Evolutionary conservation across 306 rosid genomes (phyloP).

Genomic region (Cercis canadensis): DNA sequence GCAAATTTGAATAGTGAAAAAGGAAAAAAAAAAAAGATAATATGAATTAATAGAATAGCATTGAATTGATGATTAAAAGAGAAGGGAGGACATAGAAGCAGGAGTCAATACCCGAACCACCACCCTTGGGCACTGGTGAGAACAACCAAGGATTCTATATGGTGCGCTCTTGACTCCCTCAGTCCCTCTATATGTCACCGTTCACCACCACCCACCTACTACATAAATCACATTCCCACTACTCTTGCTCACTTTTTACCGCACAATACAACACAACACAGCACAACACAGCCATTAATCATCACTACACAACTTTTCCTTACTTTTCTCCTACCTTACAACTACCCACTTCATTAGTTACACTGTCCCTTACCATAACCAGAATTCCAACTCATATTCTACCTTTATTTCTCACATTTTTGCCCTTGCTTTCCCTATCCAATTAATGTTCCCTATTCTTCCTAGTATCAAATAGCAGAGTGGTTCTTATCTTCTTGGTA

Average conservation of each 20-base stretch:
- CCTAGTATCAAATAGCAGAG: too few relatives aligned
- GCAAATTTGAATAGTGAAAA: too few relatives aligned
- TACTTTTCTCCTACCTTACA: constrained; percentile 21
- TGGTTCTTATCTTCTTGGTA: background rate
- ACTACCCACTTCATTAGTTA: background rate
- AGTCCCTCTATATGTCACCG: constrained; percentile 37
- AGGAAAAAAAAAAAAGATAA: background rate
- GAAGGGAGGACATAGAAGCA: constrained; percentile 62
- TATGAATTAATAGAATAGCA: constrained; percentile 20
- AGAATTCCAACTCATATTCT: background rate
- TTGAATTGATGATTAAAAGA: constrained; percentile 38
- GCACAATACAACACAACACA: constrained; percentile 12
- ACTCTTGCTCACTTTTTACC: background rate
- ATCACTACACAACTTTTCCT: constrained; percentile 24
- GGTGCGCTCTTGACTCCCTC: constrained; percentile 99
- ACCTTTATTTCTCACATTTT: background rate
- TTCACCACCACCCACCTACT: background rate
- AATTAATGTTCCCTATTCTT: too few relatives aligned
- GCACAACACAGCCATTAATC: constrained; percentile 21
- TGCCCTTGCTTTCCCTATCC: too few relatives aligned
- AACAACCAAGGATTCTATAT: constrained; percentile 58
- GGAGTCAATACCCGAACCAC: constrained; percentile 99
- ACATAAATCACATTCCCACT: constrained; percentile 2
- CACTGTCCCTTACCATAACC: constrained; percentile 22
- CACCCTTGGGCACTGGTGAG: constrained; percentile 60